Evolutionary conservation across 1,284 basidiomycete genomes (phyloP).

Genomic region (Ustilago trichophora): DNA sequence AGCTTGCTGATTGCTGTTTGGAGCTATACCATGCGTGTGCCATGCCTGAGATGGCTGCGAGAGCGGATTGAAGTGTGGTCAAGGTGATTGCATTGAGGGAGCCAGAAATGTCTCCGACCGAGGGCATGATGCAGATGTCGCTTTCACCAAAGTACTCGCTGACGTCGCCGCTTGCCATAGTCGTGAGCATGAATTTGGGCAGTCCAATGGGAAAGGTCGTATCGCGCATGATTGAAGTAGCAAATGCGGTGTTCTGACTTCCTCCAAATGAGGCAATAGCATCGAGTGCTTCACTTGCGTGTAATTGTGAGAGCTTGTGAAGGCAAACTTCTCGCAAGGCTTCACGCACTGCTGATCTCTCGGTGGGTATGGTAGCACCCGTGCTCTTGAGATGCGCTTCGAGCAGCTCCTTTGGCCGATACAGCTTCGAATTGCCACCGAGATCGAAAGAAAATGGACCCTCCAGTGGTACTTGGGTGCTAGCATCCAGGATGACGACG

Average conservation of each 20-base stretch:
- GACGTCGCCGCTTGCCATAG: constrained; percentile 42
- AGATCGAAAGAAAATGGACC: constrained; percentile 15
- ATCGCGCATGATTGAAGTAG: constrained; percentile 38
- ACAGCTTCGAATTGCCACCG: constrained; percentile 1
- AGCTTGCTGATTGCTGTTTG: neutral
- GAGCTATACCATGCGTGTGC: constrained; percentile 7
- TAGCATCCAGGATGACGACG: constrained; percentile 20
- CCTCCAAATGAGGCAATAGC: constrained; percentile 40
- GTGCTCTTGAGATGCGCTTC: neutral
- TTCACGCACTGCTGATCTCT: constrained; percentile 14
- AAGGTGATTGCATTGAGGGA: constrained; percentile 35
- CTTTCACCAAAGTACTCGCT: constrained; percentile 38
- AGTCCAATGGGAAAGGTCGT: constrained; percentile 28
- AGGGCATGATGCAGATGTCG: constrained; percentile 43
- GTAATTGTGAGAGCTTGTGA: neutral
- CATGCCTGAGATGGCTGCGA: constrained; percentile 40
- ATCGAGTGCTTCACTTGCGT: constrained; percentile 6
- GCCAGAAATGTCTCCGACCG: constrained; percentile 42
- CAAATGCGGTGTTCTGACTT: constrained; percentile 39
- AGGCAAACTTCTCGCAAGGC: constrained; percentile 18
- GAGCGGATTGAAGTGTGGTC: constrained; percentile 18
- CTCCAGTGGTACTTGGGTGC: constrained; percentile 13
- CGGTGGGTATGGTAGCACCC: constrained; percentile 1
- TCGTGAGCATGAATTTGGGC: constrained; percentile 43
- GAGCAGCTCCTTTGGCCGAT: constrained; percentile 16